A percentile compares a stretch with the other conserved stretches of the same genome.
phyloP scores from a whole-genome alignment of 2,329 filamentous ascomycete genomes.

The Furcasterigmium sp. region DNA sequence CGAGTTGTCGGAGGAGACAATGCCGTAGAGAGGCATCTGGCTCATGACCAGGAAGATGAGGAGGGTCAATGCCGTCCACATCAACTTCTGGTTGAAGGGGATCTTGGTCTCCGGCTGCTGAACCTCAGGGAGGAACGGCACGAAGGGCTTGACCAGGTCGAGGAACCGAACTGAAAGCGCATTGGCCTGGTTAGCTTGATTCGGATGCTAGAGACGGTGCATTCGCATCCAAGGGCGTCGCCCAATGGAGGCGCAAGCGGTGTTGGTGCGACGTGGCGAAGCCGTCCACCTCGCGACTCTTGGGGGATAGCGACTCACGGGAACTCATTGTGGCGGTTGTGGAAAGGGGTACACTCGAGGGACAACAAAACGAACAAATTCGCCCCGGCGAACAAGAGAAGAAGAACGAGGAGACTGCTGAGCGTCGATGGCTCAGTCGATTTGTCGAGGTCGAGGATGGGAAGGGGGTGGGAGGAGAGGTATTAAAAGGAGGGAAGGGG shows the following conservation, averaged over 20 bases:
- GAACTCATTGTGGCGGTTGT: slow-evolving; percentile 47
- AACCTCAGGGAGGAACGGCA: slow-evolving; percentile 99
- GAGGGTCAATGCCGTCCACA: slow-evolving; percentile 91
- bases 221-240: too few species aligned
- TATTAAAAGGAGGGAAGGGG: slow-evolving; percentile 28
- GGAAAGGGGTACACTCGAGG: slow-evolving; percentile 18
- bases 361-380: slow-evolving; percentile 22
- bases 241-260: slow-evolving; percentile 7
- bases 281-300: slow-evolving; percentile 7
- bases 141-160: slow-evolving; percentile 98
- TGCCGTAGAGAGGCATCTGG: slow-evolving; percentile 98
- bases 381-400: slow-evolving; percentile 28
- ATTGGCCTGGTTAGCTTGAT: not conserved
- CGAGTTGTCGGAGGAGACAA: slow-evolving; percentile 96
- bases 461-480: slow-evolving; percentile 21
- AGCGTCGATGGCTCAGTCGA: slow-evolving; percentile 13
- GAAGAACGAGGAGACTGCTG: slow-evolving; percentile 17
- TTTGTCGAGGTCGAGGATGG: slow-evolving; percentile 19
- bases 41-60: slow-evolving; percentile 99
- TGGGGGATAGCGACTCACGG: slow-evolving; percentile 36
- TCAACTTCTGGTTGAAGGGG: slow-evolving; percentile 97
- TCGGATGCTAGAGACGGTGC: too few species aligned
- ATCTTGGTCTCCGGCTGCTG: slow-evolving; percentile 97
- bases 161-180: slow-evolving; percentile 80
- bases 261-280: slow-evolving; percentile 7